Conservation (phyloP, 306 rosid genomes). For the Delonix regia region DNA sequence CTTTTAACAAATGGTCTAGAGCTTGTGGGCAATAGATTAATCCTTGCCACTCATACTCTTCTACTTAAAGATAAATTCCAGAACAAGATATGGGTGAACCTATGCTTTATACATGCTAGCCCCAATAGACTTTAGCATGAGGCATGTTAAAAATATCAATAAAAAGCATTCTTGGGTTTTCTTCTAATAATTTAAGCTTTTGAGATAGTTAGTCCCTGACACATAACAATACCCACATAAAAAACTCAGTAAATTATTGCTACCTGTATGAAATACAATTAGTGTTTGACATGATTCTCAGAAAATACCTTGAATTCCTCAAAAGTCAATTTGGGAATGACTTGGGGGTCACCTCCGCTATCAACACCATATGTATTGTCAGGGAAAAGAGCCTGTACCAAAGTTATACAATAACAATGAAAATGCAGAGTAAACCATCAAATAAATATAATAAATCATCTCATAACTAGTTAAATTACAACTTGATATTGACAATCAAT, state of each 20-base stretch:
- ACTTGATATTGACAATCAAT: neutral
- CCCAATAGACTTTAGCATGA: neutral
- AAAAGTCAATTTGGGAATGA: conserved; percentile 86
- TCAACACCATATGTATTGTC: conserved; percentile 95
- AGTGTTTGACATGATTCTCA: conserved; percentile 17
- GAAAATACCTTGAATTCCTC: conserved; percentile 86
- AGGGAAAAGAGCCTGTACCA: conserved; percentile 87
- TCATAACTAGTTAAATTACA: conserved; percentile 16
- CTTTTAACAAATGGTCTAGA: neutral
- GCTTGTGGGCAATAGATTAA: neutral
- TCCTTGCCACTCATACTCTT: neutral
- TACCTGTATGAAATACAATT: neutral
- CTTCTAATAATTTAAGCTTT: neutral
- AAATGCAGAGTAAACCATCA: conserved; percentile 19
- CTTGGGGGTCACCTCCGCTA: conserved; percentile 96
- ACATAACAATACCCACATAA: conserved; percentile 17
- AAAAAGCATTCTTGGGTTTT: neutral
- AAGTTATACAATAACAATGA: conserved; percentile 35
- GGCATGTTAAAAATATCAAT: neutral
- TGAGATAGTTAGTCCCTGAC: neutral
- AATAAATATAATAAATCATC: conserved; percentile 3
- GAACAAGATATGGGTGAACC: neutral
- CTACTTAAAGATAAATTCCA: neutral
- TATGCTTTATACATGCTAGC: neutral
- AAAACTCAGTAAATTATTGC: neutral